These are phyloP conservation scores for Moniliophthora roreri DNA, from an alignment of 1,284 basidiomycete species.

Conservation along the genomic window DNA sequence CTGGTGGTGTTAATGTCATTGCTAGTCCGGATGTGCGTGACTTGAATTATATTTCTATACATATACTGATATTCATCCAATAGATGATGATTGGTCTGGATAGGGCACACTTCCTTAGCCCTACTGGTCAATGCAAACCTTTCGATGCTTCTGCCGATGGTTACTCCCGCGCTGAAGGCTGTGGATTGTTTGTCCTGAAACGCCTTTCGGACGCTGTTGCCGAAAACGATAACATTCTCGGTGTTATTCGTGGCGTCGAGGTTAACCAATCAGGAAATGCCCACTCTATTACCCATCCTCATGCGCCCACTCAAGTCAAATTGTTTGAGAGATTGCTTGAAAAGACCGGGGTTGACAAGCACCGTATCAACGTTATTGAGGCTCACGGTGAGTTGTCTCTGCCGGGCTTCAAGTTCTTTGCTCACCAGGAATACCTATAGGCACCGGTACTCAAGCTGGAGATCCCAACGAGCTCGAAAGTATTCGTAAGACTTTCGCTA, in stretches of 20 bases:
- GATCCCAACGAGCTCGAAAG: slow-evolving; percentile 64
- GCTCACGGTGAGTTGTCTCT: too few species aligned
- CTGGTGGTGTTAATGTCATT: slow-evolving; percentile 75
- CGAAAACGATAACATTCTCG: slow-evolving; percentile 65
- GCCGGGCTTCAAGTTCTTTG: slow-evolving; percentile 47
- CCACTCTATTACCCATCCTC: slow-evolving; percentile 69
- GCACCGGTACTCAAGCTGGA: slow-evolving; percentile 68
- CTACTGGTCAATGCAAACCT: slow-evolving; percentile 65
- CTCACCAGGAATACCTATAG: slow-evolving; percentile 68
- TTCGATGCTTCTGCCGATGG: slow-evolving; percentile 73
- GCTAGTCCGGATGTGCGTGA: slow-evolving; percentile 65
- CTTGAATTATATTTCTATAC: slow-evolving; percentile 44
- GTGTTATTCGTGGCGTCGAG: slow-evolving; percentile 65
- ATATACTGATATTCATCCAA: slow-evolving; percentile 20
- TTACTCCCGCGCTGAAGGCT: slow-evolving; percentile 69
- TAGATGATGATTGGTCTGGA: slow-evolving; percentile 72
- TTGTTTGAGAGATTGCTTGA: slow-evolving; percentile 52
- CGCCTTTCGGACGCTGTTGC: slow-evolving; percentile 62
- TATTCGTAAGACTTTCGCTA: slow-evolving; percentile 53
- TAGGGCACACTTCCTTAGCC: slow-evolving; percentile 64
- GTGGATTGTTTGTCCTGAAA: slow-evolving; percentile 69
- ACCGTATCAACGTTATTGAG: slow-evolving; percentile 61
- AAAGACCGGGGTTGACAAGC: slow-evolving; percentile 39
- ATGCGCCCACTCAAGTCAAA: slow-evolving; percentile 53
- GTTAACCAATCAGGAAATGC: slow-evolving; percentile 67